A percentile compares a stretch with the other conserved stretches of the same genome.
Conservation (phyloP, 225 moss, liverwort and hornwort genomes). For the Physcomitrellopsis africana region DNA sequence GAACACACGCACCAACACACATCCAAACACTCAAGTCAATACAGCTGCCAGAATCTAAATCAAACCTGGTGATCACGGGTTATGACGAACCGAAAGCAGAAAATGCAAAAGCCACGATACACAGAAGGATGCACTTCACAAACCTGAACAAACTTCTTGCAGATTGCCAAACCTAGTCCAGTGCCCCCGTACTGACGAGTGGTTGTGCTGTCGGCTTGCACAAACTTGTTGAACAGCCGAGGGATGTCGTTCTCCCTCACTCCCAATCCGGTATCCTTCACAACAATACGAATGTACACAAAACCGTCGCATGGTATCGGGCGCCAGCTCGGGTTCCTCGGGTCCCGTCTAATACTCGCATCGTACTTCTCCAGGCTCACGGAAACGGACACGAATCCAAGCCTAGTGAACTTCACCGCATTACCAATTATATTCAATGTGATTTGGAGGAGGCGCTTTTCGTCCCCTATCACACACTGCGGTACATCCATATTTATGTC, state of each 20-base stretch:
- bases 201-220: slow-evolving; percentile 67
- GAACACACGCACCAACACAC: neutral
- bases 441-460: slow-evolving; percentile 61
- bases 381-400: slow-evolving; percentile 56
- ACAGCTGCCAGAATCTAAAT: neutral
- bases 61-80: neutral
- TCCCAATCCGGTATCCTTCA: slow-evolving; percentile 69
- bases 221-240: slow-evolving; percentile 70
- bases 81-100: neutral
- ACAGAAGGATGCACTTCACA: neutral
- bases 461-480: slow-evolving; percentile 52
- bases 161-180: slow-evolving; percentile 71
- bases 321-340: slow-evolving; percentile 46
- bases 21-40: neutral
- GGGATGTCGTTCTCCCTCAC: slow-evolving; percentile 59
- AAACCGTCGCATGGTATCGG: slow-evolving; percentile 51
- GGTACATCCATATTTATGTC: slow-evolving; percentile 59
- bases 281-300: slow-evolving; percentile 56
- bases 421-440: slow-evolving; percentile 63
- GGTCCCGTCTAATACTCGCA: slow-evolving; percentile 39
- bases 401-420: slow-evolving; percentile 58
- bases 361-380: slow-evolving; percentile 54
- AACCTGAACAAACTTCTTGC: slow-evolving; percentile 97
- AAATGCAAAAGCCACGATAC: too few relatives aligned
- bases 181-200: slow-evolving; percentile 67